Percentiles rank a stretch among this genome's conserved stretches.
Evolutionary conservation across 2,329 filamentous ascomycete species (phyloP).

Genomic region (Cladosporium cucumerinum): DNA sequence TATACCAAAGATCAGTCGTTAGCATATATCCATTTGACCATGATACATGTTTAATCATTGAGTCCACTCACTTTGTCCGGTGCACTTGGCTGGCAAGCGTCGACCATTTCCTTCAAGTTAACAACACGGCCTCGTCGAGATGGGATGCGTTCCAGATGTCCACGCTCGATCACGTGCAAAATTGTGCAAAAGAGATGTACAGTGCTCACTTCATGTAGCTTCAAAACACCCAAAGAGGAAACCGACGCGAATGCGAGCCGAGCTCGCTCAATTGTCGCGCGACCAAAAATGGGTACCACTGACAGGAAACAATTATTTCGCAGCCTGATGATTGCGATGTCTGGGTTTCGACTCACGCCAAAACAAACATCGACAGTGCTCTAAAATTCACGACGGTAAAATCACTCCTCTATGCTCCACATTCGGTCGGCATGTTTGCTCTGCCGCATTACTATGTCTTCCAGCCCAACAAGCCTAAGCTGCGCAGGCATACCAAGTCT

Average conservation of each 20-base stretch:
- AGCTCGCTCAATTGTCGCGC: background rate
- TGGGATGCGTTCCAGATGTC: background rate
- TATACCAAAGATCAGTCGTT: no score
- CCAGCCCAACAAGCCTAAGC: background rate
- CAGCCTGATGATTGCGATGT: background rate
- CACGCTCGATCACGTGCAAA: background rate
- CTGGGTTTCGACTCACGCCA: background rate
- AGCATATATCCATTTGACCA: no score
- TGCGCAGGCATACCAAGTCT: conserved; percentile 1
- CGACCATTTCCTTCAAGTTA: no score
- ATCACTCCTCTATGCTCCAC: background rate
- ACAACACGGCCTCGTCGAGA: no score
- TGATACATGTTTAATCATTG: no score
- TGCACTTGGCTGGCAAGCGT: no score
- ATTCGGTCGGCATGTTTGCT: background rate
- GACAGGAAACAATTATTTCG: background rate
- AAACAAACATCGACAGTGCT: background rate
- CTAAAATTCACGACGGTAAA: background rate
- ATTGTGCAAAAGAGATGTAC: background rate
- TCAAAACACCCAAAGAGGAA: background rate
- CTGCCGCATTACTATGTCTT: background rate
- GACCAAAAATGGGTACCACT: background rate
- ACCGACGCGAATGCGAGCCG: background rate
- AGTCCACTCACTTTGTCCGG: no score
- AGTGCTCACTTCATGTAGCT: background rate